A percentile compares a stretch with the other conserved stretches of the same genome.
Evolutionary conservation across 169 alveolate species (phyloP).

Genomic region (Plasmodium vivax): DNA sequence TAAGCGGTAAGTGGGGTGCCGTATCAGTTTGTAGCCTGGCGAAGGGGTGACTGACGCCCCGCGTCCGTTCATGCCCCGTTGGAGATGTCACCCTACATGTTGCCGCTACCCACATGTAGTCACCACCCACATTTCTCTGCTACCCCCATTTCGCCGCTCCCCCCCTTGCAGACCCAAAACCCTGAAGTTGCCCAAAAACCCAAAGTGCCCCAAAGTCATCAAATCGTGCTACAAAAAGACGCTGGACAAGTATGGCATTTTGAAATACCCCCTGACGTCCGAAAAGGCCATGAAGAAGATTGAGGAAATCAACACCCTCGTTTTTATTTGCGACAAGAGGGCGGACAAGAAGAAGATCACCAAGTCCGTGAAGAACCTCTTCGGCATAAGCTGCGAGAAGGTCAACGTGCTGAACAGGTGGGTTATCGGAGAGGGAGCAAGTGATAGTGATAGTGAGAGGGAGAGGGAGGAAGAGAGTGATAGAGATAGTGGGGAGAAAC

Average conservation of each 20-base stretch:
- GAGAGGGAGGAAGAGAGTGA: background rate
- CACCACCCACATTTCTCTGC: background rate
- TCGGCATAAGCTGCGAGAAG: constrained; percentile 91
- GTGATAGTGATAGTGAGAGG: background rate
- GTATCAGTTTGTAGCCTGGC: no score
- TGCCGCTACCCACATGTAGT: background rate
- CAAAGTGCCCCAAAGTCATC: constrained; percentile 88
- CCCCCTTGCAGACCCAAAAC: constrained; percentile 79
- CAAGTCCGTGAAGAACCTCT: constrained; percentile 94
- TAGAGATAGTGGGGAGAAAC: background rate
- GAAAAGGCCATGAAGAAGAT: constrained; percentile 98
- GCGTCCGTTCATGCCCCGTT: background rate
- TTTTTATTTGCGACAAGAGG: constrained; percentile 91
- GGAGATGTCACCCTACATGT: background rate
- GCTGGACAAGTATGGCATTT: constrained; percentile 92
- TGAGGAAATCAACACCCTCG: constrained; percentile 98
- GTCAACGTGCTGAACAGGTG: constrained; percentile 96
- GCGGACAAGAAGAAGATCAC: constrained; percentile 96
- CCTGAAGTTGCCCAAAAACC: constrained; percentile 88
- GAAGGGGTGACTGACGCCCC: background rate
- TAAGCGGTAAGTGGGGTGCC: constrained; percentile 26
- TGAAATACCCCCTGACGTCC: constrained; percentile 96
- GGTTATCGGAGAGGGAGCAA: background rate
- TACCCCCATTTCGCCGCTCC: background rate
- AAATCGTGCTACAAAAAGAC: constrained; percentile 85